A percentile compares a stretch with the other conserved stretches of the same genome.
phyloP scores from a whole-genome alignment of 768 basidiomycete genomes.

The Lentinus tigrinus region DNA sequence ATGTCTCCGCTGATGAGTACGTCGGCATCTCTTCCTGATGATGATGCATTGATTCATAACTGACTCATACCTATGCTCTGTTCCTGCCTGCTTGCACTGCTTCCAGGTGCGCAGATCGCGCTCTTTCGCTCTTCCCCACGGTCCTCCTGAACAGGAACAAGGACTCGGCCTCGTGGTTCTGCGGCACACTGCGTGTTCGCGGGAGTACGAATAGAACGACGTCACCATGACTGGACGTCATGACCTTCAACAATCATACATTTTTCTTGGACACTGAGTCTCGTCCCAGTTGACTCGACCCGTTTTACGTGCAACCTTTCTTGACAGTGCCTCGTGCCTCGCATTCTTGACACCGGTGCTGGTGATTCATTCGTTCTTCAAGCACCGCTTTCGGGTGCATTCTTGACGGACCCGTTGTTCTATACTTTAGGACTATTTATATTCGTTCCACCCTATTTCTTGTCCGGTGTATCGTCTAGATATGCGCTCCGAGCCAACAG shows the following conservation, averaged over 20 bases:
- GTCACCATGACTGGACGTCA: neutral
- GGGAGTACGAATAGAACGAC: neutral
- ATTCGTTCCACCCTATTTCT: no score
- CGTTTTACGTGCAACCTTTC: no score
- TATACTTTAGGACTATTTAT: no score
- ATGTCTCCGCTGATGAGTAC: conserved; percentile 14
- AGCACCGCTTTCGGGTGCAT: no score
- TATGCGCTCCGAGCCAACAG: no score
- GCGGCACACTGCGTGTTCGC: neutral
- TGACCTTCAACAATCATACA: neutral
- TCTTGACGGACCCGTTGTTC: no score
- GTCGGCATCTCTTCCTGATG: conserved; percentile 1
- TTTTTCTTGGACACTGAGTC: no score
- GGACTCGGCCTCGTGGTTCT: neutral
- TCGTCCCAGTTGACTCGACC: no score
- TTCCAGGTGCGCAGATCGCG: conserved; percentile 13
- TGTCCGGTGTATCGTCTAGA: no score
- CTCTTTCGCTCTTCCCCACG: neutral
- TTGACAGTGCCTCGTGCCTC: no score
- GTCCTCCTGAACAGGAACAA: neutral
- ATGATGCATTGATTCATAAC: conserved; percentile 2
- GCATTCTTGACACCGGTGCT: no score
- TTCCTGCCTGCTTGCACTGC: neutral
- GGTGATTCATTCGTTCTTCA: no score
- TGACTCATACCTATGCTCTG: neutral